Percentiles rank a stretch among this genome's conserved stretches.
Conservation (phyloP, 164 flowering plant genomes). For the Stephania cephalantha region DNA sequence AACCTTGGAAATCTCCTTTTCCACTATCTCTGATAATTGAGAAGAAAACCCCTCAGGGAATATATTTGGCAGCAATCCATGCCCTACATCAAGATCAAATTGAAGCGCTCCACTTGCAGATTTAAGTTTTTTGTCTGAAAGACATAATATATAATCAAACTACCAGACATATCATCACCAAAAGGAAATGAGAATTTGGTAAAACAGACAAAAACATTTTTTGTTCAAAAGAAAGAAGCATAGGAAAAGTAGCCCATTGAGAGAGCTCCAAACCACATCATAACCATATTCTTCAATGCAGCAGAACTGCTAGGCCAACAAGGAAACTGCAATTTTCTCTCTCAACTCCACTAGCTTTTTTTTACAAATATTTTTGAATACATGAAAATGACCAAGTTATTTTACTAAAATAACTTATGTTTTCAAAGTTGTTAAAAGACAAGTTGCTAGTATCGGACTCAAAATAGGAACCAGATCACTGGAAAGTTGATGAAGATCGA, state of each 20-base stretch:
- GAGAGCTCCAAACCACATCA: not conserved
- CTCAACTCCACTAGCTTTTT: not conserved
- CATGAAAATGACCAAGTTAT: not conserved
- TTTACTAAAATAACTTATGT: not conserved
- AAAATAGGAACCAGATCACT: too few relatives aligned
- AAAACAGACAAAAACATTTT: not conserved
- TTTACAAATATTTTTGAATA: not conserved
- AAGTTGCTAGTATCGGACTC: too few relatives aligned
- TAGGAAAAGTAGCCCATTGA: not conserved
- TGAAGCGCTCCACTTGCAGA: constrained; percentile 26
- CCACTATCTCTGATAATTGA: constrained; percentile 57
- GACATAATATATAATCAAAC: constrained; percentile 6
- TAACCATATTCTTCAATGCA: not conserved
- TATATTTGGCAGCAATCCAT: constrained; percentile 49
- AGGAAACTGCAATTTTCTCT: not conserved
- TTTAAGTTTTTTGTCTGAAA: constrained; percentile 34
- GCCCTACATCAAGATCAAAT: constrained; percentile 64
- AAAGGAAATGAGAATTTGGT: not conserved
- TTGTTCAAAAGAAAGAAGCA: not conserved
- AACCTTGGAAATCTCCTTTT: constrained; percentile 53
- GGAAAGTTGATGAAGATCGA: too few relatives aligned
- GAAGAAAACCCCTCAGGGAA: constrained; percentile 65
- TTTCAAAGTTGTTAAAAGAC: too few relatives aligned
- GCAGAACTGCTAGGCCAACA: not conserved
- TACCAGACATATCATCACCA: not conserved